Evolutionary conservation across 768 basidiomycete genomes (phyloP), one percentile per base, ranked within the genome.

Genomic region (Rhodocollybia butyracea): DNA sequence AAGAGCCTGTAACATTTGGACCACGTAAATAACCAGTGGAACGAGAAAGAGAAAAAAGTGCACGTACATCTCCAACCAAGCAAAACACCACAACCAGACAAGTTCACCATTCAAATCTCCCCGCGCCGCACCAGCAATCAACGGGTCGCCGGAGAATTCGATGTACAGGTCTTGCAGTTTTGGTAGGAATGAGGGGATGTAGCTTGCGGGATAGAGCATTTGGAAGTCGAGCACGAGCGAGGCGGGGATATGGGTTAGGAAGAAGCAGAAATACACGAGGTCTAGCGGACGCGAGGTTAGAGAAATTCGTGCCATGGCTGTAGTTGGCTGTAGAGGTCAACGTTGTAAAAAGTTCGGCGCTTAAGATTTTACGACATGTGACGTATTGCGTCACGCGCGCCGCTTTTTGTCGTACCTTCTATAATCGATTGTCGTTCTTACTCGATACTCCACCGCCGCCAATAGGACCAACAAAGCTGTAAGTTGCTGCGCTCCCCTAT

Each of bases 161-260:
- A 86, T 65, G 62, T 91, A 90, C 64, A 70, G 74, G 31, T 66
- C 61, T 0, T 77, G 71, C 13, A 88, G 65, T 12, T 63, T 61
- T 21, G 72, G 70, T 26, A 89, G 60, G 40, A 76, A 55, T 0
- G 65, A 38, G 0, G 89, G 86, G 12, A 86, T 68, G 10, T 82
- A 59, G 17, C 68, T 60, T 2, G 76, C 56, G 5, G 86, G 84
- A 60, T 83, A 86, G 32, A 94, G 53, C 5, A 81, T 70, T 67
- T 93, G 91, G 15, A 85, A 66, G 69, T 94, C 92, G 38, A 93
- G 68, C 26, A 86, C 63, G 8, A 93, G 62, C 3, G 90, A 83
- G 3, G 86, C 82, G 0, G 84, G 80, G 31, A 91, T 72, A 63
- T 94, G 91, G 1, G 84, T 71, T 51, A 84, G 61, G 60, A 90